Evolutionary conservation across 75 land plant species (phyloP), one percentile per base, ranked within the genome.

Genomic region (Ceratopteris richardii): DNA sequence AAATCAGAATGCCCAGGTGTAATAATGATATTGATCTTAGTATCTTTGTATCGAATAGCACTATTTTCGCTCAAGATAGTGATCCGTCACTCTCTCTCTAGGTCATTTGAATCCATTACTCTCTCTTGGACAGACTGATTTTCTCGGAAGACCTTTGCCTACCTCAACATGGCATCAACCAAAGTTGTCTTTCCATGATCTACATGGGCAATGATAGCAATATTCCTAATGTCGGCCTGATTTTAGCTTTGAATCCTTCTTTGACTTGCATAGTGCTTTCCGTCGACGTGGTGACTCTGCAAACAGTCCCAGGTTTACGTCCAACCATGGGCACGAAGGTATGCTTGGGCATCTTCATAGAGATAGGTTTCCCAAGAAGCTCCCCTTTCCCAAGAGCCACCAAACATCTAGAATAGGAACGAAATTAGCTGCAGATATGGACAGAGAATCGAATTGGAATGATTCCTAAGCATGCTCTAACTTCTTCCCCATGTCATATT

Each of bases 1-100:
- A 94, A 94, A 61, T 94, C 98, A 18, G 98, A 94, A 64, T 94
- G 96, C 0, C 98, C 98, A 14, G 96, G 98, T 25, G 98, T 90
- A 44, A 90, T 91, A 57, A 94, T 94, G 22, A 94, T 94, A 64
- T 94, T 94, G 36, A 94, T 90, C 56, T 94, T 94, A 36, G 83
- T 86, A 51, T 80, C 91, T 56, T 86, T 94, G 74, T 81, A 94
- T 14, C 71, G 62, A 31, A 94, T 90, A 39, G 98, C 88, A 55
- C 96, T 94, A 57, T 94, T 94, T 69, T 90, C 90, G 81, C 98
- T 94, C 14, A 94, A 75, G 47, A 94, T 94, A 1, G 98, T 94
- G 65, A 94, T 94, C 26, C 98, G 96, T 33, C 98, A 66, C 85
- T 94, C 98, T 50, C 98, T 71, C 64, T 94, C 98, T 22, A 94